Base-by-base conservation (phyloP, 2,329 filamentous ascomycete species). In the Orbilia javanica region DNA sequence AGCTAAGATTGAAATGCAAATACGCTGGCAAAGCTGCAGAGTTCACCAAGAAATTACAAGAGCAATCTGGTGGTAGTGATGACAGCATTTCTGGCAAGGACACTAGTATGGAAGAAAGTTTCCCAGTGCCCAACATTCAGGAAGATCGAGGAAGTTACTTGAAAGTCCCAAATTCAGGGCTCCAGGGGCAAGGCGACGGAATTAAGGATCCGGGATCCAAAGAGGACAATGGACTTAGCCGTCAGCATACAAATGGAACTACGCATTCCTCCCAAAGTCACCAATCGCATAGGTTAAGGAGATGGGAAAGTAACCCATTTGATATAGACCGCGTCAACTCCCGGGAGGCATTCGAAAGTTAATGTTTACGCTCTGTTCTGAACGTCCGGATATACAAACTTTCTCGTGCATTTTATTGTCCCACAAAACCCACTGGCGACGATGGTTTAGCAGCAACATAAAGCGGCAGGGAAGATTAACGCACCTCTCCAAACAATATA, bases 1-100 rank as follows among this genome's bases (percentile, higher is more conserved):
- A 79, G 29, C 91, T 94, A 81, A 87, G 92, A 22, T 85, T 87
- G 83, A 88, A 86, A 82, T 93, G 91, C 87, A 90, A 91, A 85
- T 94, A 88, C 82, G 89, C 91, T 4, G 87, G 89, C 8, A 88
- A 93, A 83, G 89, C 91, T 5, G 90, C 90, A 31, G 86, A 86
- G 10, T 88, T 91, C 76, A 86, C 91, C 84, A 83, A 84, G 63
- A 84, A 84, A 53, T 82, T 88, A 66, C 85, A 76, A 20, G 39
- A 76, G n/a, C 50, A 64, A 52, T 63, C 71, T 1, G 25, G n/a
- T 13, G 20, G 18, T 20, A 55, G 55, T 22, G 39, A 42, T 44
- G 42, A 44, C 15, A 20, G 29, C 18, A 52, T 10, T 15, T 6
- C 31, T 0, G 52, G 46, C 18, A 63, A 63, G 34, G 25, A 31